Evolutionary conservation across 768 basidiomycete species (phyloP), one percentile per base, ranked within the genome.

Genomic region (Lanmaoa rubissima): DNA sequence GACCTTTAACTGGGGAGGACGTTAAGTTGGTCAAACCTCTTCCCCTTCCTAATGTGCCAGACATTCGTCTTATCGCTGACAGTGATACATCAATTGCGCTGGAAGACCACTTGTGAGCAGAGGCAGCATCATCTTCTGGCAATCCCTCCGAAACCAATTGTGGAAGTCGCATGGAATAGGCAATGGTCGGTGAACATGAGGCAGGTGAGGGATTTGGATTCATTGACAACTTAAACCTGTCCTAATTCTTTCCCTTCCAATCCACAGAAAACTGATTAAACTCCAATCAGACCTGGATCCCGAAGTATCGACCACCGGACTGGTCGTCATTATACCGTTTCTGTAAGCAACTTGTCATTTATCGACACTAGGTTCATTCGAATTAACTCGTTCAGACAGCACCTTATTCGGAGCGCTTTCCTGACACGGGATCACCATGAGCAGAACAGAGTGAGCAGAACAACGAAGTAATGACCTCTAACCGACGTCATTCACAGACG

Each of bases 371-470:
- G 34, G 24, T 43, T 39, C 31, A 42, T 54, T 34, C 35, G 17
- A 45, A 41, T 24, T 28, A 40, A 55, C 13, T 49, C 36, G 39
- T n/a, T 40, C 24, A 34, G 46, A 36, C 14, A 53, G 54, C 43
- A 35, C 12, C 31, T 53, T 40, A 19, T 24, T 39, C 12, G 28
- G 48, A 44, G 5, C 36, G 17, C 34, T 28, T 39, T 44, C 41
- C 36, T 32, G 38, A 53, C 32, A 19, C 42, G 35, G 43, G 28
- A 4, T 16, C 4, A 41, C 34, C 14, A 68, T 66, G 59, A 16
- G 38, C 21, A 38, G 48, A 34, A 9, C 35, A 58, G 56, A 58
- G 66, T 68, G 51, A 67, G 66, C 46, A 48, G 19, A 36, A 21
- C 21, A 35, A 43, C 21, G n/a, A 55, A 43, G 32, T 32, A 19